A percentile compares a stretch with the other conserved stretches of the same genome.
Conservation (phyloP, 495 filamentous ascomycete species). For the Beverwykella pulmonaria region DNA sequence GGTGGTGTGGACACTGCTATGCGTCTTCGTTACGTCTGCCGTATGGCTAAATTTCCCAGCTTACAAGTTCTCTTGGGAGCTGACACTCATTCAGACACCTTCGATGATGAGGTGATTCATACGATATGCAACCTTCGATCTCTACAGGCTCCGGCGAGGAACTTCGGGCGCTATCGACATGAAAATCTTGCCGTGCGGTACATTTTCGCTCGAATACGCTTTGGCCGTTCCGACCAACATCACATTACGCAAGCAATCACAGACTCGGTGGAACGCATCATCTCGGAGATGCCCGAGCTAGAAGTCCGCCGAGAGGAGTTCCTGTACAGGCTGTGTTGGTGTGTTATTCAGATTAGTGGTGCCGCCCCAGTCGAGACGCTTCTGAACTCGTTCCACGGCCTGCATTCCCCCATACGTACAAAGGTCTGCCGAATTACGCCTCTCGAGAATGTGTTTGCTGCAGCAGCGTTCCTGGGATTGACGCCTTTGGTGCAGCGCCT, state of each 20-base stretch:
- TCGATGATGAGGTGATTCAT: not conserved
- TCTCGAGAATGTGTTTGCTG: not conserved
- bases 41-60: not conserved
- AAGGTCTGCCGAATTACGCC: not conserved
- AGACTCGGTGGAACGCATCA: not conserved
- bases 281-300: constrained; percentile 1
- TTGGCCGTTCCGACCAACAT: not conserved
- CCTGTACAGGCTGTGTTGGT: not conserved
- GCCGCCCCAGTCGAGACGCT: not conserved
- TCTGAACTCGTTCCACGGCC: not conserved
- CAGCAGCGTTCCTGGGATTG: not conserved
- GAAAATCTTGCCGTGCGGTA: not conserved
- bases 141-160: not conserved
- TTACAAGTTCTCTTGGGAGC: not conserved
- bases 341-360: not conserved
- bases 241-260: not conserved
- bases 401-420: not conserved
- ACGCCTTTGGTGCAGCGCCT: not conserved
- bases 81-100: not conserved
- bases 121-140: not conserved
- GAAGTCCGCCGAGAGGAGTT: not conserved
- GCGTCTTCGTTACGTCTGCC: constrained; percentile 4
- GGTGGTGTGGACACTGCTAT: not conserved
- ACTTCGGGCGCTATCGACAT: not conserved
- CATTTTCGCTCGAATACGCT: not conserved